Base-by-base conservation (phyloP, 495 filamentous ascomycete species). In the Thermochaetoides thermophila region DNA sequence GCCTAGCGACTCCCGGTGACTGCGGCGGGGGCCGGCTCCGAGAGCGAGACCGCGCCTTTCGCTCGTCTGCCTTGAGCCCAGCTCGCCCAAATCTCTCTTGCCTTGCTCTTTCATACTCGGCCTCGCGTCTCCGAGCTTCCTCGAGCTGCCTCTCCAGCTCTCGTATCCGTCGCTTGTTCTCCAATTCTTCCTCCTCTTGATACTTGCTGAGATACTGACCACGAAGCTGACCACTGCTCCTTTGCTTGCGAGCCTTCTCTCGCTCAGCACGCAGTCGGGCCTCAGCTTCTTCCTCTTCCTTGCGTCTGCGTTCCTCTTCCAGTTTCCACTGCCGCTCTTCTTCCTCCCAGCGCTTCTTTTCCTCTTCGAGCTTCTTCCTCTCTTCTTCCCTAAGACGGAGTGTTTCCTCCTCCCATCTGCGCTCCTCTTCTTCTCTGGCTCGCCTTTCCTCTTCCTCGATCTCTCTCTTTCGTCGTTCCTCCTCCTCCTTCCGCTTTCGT, bases 151-250 rank as follows among this genome's bases (percentile, higher is more conserved):
- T 67, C 53, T 95, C 89, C 7, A 96, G 66, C 46, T 94, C 74
- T 41, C 71, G 69, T 37, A 96, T 74, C 25, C 84, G 74, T 9
- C 51, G 46, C 13, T 46, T 43, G 3, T 57, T 53, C 7, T 37
- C 29, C 6, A 40, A 46, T 35, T 62, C 43, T 35, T 72, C 59
- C 34, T 74, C 71, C 13, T 73, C 73, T 55, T 83, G 81, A 49
- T 91, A 92, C 44, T 92, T 79, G 44, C 80, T 84, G 14, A 91
- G 68, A 44, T 76, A 85, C 51, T 92, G 84, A 5, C 84, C 85
- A 38, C 77, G 75, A 19, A 93, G 67, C 36, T 75, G 72, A 25
- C 60, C 55, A 45, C 84, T 78, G 38, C 65, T 75, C 26, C 60
- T 57, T 71, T 61, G 42, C 69, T 61, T 40, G 66, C 70, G 40